These are phyloP conservation scores for Penicillium sumatraense DNA, from an alignment of 2,329 filamentous ascomycete genomes.

Conservation along the genomic window DNA sequence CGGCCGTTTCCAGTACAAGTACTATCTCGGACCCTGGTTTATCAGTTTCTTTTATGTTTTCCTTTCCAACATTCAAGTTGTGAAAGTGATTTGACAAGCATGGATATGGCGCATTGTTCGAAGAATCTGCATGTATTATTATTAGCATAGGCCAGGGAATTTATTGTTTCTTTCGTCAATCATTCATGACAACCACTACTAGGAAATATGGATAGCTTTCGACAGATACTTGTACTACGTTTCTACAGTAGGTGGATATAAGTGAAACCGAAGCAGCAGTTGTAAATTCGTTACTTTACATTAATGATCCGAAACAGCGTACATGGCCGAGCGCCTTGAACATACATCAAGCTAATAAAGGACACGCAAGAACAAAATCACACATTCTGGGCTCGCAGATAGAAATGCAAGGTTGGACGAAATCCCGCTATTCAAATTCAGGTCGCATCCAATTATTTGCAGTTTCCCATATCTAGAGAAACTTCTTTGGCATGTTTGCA, in stretches of 20 bases:
- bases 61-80: background rate
- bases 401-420: background rate
- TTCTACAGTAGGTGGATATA: too few relatives aligned
- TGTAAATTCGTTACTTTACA: slow-evolving; percentile 27
- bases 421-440: background rate
- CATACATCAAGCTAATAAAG: slow-evolving; percentile 20
- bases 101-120: slow-evolving; percentile 20
- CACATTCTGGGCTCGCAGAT: background rate
- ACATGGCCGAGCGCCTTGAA: slow-evolving; percentile 5
- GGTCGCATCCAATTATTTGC: background rate
- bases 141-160: slow-evolving; percentile 24
- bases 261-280: background rate
- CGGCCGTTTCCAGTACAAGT: background rate
- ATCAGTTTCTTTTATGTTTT: slow-evolving; percentile 2
- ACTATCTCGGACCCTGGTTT: background rate
- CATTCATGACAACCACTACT: background rate
- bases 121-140: slow-evolving; percentile 21
- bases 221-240: too few relatives aligned
- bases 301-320: slow-evolving; percentile 16
- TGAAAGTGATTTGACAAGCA: slow-evolving; percentile 20
- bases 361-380: slow-evolving; percentile 17
- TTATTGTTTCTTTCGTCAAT: background rate
- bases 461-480: slow-evolving; percentile 60
- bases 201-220: too few relatives aligned
- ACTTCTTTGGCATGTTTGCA: slow-evolving; percentile 85